Percentiles rank a stretch among this genome's conserved stretches.
Conservation (phyloP, 163 green algal genomes). For the Chloroidium sp. region DNA sequence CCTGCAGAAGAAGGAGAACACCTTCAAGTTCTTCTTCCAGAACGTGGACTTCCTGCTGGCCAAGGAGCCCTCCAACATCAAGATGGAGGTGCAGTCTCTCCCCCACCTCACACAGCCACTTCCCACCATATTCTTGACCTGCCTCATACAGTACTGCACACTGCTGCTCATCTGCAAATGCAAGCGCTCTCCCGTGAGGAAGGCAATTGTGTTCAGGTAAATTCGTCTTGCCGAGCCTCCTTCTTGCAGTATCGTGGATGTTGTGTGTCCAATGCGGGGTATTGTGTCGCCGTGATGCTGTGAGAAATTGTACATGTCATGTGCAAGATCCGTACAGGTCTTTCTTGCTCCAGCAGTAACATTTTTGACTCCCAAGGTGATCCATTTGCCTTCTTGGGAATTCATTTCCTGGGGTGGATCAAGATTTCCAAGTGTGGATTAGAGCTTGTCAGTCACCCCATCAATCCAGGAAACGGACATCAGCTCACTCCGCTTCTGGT, state of each 20-base stretch:
- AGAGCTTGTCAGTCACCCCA: neutral
- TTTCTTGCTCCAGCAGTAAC: too few species aligned
- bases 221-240: neutral
- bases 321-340: too few species aligned
- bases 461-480: neutral
- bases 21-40: slow-evolving; percentile 90
- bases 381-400: too few species aligned
- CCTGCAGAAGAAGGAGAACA: slow-evolving; percentile 45
- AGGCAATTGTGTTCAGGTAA: neutral
- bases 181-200: neutral
- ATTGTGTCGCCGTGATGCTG: too few species aligned
- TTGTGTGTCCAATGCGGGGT: too few species aligned
- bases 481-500: neutral
- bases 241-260: neutral
- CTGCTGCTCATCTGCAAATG: neutral
- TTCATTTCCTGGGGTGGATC: too few species aligned
- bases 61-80: neutral
- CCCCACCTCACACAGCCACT: too few species aligned
- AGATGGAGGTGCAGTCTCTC: neutral
- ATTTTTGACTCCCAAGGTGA: too few species aligned
- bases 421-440: too few species aligned
- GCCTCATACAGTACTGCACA: neutral
- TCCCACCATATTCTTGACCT: neutral
- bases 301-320: too few species aligned
- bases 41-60: slow-evolving; percentile 69